Base-by-base conservation (phyloP, 1,284 basidiomycete genomes). In the Malassezia equina region DNA sequence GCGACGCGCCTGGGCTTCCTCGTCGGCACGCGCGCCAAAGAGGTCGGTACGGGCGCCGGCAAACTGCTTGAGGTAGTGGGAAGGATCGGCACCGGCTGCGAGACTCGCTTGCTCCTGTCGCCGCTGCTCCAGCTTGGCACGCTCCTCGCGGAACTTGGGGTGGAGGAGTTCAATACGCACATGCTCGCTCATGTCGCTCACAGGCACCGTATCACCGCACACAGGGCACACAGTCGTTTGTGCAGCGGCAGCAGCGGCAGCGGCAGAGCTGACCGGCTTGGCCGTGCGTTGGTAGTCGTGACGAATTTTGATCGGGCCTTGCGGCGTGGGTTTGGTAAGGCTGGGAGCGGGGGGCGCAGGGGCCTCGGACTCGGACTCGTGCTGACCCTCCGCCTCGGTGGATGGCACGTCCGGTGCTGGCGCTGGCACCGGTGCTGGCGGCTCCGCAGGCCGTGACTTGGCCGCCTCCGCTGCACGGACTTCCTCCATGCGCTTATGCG, bases 111-210 rank as follows among this genome's bases (percentile, higher is more conserved):
- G 71, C 49, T 72, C 67, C 11, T 71, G 68, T 44, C 64, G 63
- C 41, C 65, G 65, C 21, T 61, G 53, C 47, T 74, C 71, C 12
- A 74, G 55, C 40, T 69, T 62, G 29, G 58, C 52, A 13, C 69
- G 60, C 55, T 74, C 68, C 51, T 72, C 67, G 52, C 70, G 65
- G 51, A 63, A 72, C 71, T 86, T 84, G 36, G 94, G 94, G 77
- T 99, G 91, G 67, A 99, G 82, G 47, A 96, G 78, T 76, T 99
- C 94, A 75, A 98, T 95, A 70, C 94, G 87, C 81, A 96, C 93
- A 76, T 98, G 94, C 74, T 98, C 91, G 64, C 90, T 84, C 59
- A 98, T 81, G 75, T 98, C 91, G 77, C 90, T 86, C 64, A 94
- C 84, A 25, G 90, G 84, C 24, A 98, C 87, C 75, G 88, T 85